phyloP scores from a whole-genome alignment of 73 alveolate genomes.

The Effrenium voratum region DNA sequence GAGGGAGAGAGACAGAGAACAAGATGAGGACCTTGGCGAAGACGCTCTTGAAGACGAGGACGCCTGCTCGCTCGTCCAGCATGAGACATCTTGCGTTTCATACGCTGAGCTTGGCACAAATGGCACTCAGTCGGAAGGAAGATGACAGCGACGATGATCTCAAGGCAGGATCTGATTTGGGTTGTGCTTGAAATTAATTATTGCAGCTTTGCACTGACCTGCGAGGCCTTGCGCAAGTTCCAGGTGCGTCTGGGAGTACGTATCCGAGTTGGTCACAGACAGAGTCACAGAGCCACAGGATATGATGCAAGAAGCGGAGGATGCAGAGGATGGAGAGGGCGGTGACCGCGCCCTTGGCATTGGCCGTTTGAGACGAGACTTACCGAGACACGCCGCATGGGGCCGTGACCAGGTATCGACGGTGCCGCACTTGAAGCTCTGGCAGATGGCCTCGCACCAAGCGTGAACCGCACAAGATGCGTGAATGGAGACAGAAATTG shows the following conservation, averaged over 20 bases:
- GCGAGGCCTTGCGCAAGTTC: background rate
- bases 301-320: background rate
- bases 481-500: too few relatives aligned
- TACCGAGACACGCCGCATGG: too few relatives aligned
- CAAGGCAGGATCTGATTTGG: background rate
- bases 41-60: background rate
- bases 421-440: background rate
- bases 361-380: too few relatives aligned
- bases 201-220: background rate
- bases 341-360: too few relatives aligned
- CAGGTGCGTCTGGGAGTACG: background rate
- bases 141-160: slow-evolving; percentile 9
- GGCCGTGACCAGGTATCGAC: background rate
- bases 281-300: background rate
- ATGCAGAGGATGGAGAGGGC: background rate
- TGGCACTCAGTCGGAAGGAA: background rate
- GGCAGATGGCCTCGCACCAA: background rate
- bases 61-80: too few relatives aligned
- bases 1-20: background rate
- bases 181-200: background rate
- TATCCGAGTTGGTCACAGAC: background rate
- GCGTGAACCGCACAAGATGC: too few relatives aligned
- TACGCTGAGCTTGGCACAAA: background rate
- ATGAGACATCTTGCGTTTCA: background rate
- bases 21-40: background rate